Conservation (phyloP, 805 yeast species). For the Yueomyces sinensis region DNA sequence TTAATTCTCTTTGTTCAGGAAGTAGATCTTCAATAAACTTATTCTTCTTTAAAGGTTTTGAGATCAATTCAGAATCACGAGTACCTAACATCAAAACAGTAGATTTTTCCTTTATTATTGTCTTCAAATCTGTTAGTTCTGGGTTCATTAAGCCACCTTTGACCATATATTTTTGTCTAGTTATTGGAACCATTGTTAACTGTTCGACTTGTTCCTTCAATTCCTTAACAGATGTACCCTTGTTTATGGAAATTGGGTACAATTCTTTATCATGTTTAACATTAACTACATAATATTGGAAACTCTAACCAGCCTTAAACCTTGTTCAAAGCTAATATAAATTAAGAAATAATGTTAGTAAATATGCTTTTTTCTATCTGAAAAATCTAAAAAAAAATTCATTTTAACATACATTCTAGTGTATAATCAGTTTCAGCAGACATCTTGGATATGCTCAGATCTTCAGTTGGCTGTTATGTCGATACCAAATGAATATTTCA, state of each 20-base stretch:
- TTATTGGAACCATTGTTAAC: slow-evolving; percentile 71
- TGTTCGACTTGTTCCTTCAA: slow-evolving; percentile 57
- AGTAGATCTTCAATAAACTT: slow-evolving; percentile 62
- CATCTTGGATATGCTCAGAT: too few species aligned
- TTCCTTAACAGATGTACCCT: slow-evolving; percentile 31
- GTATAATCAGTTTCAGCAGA: background rate
- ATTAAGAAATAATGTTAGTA: too few species aligned
- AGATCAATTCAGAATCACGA: slow-evolving; percentile 49
- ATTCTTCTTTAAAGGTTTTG: slow-evolving; percentile 38
- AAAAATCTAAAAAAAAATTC: background rate
- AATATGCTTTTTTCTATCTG: too few species aligned
- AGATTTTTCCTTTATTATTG: slow-evolving; percentile 51
- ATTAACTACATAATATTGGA: slow-evolving; percentile 7
- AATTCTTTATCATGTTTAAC: slow-evolving; percentile 61
- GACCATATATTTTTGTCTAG: slow-evolving; percentile 78
- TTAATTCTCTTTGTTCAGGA: slow-evolving; percentile 22
- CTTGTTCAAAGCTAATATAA: too few species aligned
- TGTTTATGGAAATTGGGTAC: slow-evolving; percentile 32
- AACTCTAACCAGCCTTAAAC: too few species aligned
- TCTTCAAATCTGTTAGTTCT: slow-evolving; percentile 25
- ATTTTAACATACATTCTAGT: background rate
- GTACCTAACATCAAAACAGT: slow-evolving; percentile 85
- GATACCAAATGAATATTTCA: too few species aligned
- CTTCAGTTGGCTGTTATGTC: too few species aligned
- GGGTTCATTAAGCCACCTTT: slow-evolving; percentile 81